Conservation (phyloP, 2,329 filamentous ascomycete genomes). For the Periglandula ipomoeae region DNA sequence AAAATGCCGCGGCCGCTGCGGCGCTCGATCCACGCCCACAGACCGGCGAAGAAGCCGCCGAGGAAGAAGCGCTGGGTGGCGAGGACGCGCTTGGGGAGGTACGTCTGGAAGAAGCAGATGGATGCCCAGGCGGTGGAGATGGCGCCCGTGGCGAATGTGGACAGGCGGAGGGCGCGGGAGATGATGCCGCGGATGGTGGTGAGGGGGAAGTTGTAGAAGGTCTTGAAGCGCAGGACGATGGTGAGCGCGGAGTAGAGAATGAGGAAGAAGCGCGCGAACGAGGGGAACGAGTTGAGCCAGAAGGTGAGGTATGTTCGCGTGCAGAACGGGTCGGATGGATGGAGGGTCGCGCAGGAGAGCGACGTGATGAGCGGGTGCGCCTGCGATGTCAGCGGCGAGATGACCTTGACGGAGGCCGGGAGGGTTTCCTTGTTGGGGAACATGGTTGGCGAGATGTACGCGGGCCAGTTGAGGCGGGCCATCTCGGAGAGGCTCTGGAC, state of each 20-base stretch:
- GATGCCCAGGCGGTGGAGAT: conserved; percentile 81
- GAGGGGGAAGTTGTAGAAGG: conserved; percentile 61
- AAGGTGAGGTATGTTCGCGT: conserved; percentile 79
- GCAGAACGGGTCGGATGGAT: conserved; percentile 82
- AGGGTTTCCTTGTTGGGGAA: conserved; percentile 66
- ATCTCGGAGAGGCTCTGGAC: conserved; percentile 76
- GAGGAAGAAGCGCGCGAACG: conserved; percentile 68
- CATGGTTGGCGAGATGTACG: conserved; percentile 76
- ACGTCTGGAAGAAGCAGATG: conserved; percentile 78
- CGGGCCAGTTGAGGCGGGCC: conserved; percentile 74
- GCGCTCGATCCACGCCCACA: conserved; percentile 75
- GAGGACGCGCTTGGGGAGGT: conserved; percentile 64
- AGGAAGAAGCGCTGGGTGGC: conserved; percentile 84
- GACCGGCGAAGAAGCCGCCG: conserved; percentile 73
- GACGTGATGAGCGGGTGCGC: conserved; percentile 81
- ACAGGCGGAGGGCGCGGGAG: conserved; percentile 61
- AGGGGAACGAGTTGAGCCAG: conserved; percentile 75
- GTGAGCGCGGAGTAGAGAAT: conserved; percentile 60
- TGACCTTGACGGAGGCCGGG: conserved; percentile 52
- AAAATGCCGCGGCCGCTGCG: conserved; percentile 58
- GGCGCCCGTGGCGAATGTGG: conserved; percentile 66
- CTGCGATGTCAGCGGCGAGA: conserved; percentile 69
- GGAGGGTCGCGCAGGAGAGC: conserved; percentile 81
- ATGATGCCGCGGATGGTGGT: conserved; percentile 57
- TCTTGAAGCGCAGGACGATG: conserved; percentile 57